Base-by-base conservation (phyloP, 768 basidiomycete species). In the Cubamyces sp. region DNA sequence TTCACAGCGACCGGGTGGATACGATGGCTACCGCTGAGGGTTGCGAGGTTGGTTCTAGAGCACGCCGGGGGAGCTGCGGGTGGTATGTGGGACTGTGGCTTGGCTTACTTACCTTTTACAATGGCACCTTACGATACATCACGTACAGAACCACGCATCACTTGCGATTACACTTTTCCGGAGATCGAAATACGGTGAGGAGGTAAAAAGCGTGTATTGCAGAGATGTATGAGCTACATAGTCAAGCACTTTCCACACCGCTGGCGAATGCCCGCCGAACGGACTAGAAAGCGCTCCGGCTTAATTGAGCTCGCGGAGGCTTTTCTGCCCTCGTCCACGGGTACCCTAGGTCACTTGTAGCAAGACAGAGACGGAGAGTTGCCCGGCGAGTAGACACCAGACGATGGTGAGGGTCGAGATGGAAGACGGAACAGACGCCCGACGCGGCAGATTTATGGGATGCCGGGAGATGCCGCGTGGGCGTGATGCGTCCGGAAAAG, bases 191-290 rank as follows among this genome's bases (percentile, higher is more conserved):
- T 16, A 49, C 19, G 48, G 16, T 5, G 8, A 15, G 14, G 9
- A 49, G 48, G 9, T 1, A 23, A 21, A 28, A 3, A 40, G n/a
- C 0, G 26, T 60, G 7, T 52, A 57, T 57, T 62, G 40, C 8
- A 62, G 57, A 64, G 61, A 75, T 89, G 85, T 90, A 67, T 72
- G 86, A 83, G 79, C 82, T 68, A 68, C 88, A 88, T 87, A 90
- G 88, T 90, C 88, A 87, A 90, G 87, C 85, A 78, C 76, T 76
- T 79, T 76, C 79, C 75, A 72, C 78, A 78, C 78, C 75, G 63
- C 75, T 74, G 74, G 73, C 71, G 65, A 54, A 69, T 71, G 71
- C 71, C 64, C 65, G 74, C 71, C 61, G 67, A 68, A 75, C 55
- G 58, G 49, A 58, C 76, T 81, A 72, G 80, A 76, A 80, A 77